Conservation (phyloP, 495 filamentous ascomycete genomes). For the Penicillium verhagenii region DNA sequence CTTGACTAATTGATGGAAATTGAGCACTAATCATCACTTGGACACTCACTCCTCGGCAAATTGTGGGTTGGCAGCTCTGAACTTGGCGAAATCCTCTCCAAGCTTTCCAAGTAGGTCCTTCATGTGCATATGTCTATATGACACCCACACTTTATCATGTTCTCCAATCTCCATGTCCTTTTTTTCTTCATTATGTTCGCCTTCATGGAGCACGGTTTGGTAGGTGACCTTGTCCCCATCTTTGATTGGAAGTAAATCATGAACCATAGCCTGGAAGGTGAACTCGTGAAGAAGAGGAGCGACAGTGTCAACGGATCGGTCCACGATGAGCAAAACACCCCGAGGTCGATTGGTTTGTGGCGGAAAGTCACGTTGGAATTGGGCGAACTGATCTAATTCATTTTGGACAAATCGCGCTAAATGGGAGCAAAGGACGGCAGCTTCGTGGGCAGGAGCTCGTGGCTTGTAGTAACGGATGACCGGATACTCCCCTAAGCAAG, state of each 20-base stretch:
- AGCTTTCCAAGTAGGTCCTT: constrained; percentile 94
- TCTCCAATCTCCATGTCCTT: constrained; percentile 91
- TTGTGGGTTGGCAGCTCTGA: constrained; percentile 89
- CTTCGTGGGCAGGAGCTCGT: constrained; percentile 73
- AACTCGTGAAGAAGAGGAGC: constrained; percentile 92
- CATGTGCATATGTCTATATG: constrained; percentile 94
- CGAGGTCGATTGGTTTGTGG: constrained; percentile 76
- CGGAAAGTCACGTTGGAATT: constrained; percentile 80
- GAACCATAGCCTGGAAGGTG: constrained; percentile 97
- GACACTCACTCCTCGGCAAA: constrained; percentile 67
- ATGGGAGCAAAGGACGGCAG: constrained; percentile 78
- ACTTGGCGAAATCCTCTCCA: constrained; percentile 87
- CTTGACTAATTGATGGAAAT: background rate
- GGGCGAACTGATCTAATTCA: constrained; percentile 81
- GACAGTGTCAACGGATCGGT: constrained; percentile 87
- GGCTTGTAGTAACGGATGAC: constrained; percentile 88
- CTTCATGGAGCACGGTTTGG: constrained; percentile 73
- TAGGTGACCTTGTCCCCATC: constrained; percentile 88
- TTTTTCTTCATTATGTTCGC: constrained; percentile 59
- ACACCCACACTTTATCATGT: constrained; percentile 88
- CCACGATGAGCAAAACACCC: constrained; percentile 80
- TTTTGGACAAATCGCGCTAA: constrained; percentile 90
- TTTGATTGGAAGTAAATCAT: constrained; percentile 83
- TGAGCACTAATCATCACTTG: background rate
- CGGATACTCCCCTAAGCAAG: constrained; percentile 82